Conservation (phyloP, 371 early-diverging fungal genomes). For the Rhizopus delemar region DNA sequence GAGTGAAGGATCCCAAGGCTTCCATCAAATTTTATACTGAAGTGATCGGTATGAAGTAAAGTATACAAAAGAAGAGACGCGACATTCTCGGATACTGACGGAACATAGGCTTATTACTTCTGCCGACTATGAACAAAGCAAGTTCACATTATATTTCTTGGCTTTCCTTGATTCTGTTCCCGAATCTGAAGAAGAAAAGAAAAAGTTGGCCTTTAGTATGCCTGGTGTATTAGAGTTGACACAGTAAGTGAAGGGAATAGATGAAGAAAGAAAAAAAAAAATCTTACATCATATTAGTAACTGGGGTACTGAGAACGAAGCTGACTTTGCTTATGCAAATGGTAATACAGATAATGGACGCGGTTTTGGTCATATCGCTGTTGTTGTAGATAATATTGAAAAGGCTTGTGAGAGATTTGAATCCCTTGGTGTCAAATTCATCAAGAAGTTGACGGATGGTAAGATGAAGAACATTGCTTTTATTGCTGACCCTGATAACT, state of each 20-base stretch:
- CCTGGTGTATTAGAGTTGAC: slow-evolving; percentile 85
- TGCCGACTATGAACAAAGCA: slow-evolving; percentile 59
- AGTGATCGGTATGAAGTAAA: slow-evolving; percentile 82
- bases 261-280: no score
- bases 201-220: slow-evolving; percentile 58
- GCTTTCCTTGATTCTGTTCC: slow-evolving; percentile 65
- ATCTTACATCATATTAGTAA: slow-evolving; percentile 46
- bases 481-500: slow-evolving; percentile 86
- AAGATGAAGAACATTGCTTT: slow-evolving; percentile 87
- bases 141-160: slow-evolving; percentile 77
- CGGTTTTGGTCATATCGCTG: slow-evolving; percentile 85
- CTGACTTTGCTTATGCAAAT: slow-evolving; percentile 67
- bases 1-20: slow-evolving; percentile 78
- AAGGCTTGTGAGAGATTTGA: slow-evolving; percentile 80
- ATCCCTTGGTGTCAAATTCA: slow-evolving; percentile 68
- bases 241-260: slow-evolving; percentile 53
- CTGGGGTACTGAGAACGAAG: slow-evolving; percentile 84
- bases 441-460: slow-evolving; percentile 79
- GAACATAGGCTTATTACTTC: slow-evolving; percentile 57
- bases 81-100: neutral
- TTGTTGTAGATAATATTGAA: slow-evolving; percentile 79
- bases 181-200: slow-evolving; percentile 55
- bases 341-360: slow-evolving; percentile 73
- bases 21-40: slow-evolving; percentile 79
- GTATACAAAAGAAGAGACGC: neutral